Evolutionary conservation across 306 rosid species (phyloP), one percentile per base, ranked within the genome.

Genomic region (Vigna mungo): DNA sequence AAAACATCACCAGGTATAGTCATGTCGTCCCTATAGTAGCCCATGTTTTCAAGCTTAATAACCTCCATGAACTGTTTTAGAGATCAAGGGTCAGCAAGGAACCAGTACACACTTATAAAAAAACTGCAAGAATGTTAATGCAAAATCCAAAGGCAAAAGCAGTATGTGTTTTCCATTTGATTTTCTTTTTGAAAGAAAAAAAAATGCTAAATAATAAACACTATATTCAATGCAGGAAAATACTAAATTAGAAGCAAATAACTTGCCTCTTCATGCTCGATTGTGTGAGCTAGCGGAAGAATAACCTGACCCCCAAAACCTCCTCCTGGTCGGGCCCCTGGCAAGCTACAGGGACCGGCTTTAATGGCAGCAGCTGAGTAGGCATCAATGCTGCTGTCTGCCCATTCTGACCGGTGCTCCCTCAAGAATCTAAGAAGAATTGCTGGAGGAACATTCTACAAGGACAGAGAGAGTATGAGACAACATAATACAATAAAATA

Each of bases 331-430:
- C 90, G 83, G 79, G 88, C 67, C 44, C 88, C 93, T 8, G 93
- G 92, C 75, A 95, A 85, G 87, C 80, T 81, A 66, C 97, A 89
- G 6, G 97, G 97, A 60, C 96, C 96, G 10, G 96, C 89, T 87
- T 89, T 95, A 54, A 95, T 87, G 64, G 97, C 97, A 66, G 99
- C 89, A 27, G 97, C 97, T 59, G 97, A 90, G 75, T 95, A 95
- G 64, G 97, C 99, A 88, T 95, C 99, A 79, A 95, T 95, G 39
- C 91, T 91, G 86, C 91, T 92, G 84, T 92, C 99, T 48, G 99
- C 99, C 99, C 99, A 95, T 84, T 95, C 99, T 46, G 97, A 95
- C 55, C 99, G 85, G 84, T 95, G 97, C 80, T 95, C 97, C 62
- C 99, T 78, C 85, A 95, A 84, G 81, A 95, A 95, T 82, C 99